phyloP scores from a whole-genome alignment of 306 rosid genomes.

The Ormosia emarginata region DNA sequence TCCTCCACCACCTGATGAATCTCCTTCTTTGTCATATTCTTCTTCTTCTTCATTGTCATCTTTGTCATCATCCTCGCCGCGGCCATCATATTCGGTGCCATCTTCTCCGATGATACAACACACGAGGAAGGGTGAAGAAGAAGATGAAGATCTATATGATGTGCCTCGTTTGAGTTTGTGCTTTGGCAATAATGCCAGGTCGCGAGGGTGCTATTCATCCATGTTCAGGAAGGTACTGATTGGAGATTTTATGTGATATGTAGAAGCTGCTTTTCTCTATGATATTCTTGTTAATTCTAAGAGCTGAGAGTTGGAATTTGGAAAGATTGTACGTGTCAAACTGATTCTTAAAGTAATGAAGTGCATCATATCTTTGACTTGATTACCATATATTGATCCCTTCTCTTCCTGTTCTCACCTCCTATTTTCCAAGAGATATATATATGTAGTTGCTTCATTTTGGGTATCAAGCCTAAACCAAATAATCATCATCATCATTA shows the following conservation, averaged over 20 bases:
- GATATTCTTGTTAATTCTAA: neutral
- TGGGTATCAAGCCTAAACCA: neutral
- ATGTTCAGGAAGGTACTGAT: slow-evolving; percentile 56
- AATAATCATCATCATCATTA: neutral
- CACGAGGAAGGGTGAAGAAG: slow-evolving; percentile 8
- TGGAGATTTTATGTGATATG: slow-evolving; percentile 32
- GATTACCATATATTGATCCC: neutral
- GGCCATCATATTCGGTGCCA: slow-evolving; percentile 33
- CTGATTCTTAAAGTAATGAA: slow-evolving; percentile 15
- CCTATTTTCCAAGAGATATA: neutral
- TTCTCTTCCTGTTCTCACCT: neutral
- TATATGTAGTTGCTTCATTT: neutral
- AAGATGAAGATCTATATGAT: slow-evolving; percentile 20
- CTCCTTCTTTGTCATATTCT: slow-evolving; percentile 7
- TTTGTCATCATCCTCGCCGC: neutral
- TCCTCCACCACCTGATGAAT: neutral
- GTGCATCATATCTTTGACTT: neutral
- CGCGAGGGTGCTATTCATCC: slow-evolving; percentile 44
- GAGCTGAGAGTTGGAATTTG: slow-evolving; percentile 1
- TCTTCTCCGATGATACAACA: slow-evolving; percentile 41
- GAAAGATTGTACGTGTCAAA: slow-evolving; percentile 25
- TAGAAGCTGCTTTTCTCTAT: neutral
- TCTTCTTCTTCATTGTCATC: slow-evolving; percentile 39
- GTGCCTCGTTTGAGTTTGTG: slow-evolving; percentile 28
- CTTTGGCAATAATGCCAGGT: slow-evolving; percentile 26